Conservation (phyloP, 805 yeast genomes). For the Monosporozyma yasuniensis region DNA sequence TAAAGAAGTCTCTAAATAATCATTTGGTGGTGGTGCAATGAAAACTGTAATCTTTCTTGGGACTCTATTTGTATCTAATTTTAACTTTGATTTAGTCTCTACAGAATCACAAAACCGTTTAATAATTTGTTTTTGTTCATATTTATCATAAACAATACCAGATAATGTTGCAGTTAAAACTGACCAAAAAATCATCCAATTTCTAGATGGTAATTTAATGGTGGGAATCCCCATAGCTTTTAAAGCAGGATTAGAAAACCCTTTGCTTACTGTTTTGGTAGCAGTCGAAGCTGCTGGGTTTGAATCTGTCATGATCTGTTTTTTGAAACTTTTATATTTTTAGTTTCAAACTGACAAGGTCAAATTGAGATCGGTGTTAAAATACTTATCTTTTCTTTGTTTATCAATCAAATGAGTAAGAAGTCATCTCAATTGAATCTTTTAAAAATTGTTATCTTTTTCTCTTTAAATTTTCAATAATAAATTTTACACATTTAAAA, state of each 20-base stretch:
- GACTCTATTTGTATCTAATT: constrained; percentile 38
- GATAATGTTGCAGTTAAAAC: constrained; percentile 58
- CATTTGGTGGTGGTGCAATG: constrained; percentile 96
- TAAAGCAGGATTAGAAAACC: constrained; percentile 59
- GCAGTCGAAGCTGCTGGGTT: background rate
- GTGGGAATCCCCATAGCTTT: constrained; percentile 77
- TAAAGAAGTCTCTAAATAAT: constrained; percentile 66
- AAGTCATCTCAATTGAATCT: background rate
- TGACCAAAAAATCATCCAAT: constrained; percentile 87
- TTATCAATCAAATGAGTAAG: too few relatives aligned
- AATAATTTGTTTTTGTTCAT: constrained; percentile 59
- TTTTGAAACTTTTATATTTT: too few relatives aligned
- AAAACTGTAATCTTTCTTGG: constrained; percentile 76
- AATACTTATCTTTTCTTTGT: too few relatives aligned
- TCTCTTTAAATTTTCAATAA: background rate
- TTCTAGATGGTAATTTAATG: constrained; percentile 74
- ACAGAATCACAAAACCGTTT: constrained; percentile 57
- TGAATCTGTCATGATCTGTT: background rate
- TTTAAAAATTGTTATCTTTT: too few relatives aligned
- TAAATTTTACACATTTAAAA: background rate
- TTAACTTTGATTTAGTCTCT: constrained; percentile 40
- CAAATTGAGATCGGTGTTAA: too few relatives aligned
- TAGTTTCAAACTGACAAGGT: too few relatives aligned
- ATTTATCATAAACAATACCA: constrained; percentile 72
- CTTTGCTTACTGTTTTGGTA: background rate